These are phyloP conservation scores for Salvia rosmarinus DNA, from an alignment of 257 asterid species.

Conservation along the genomic window DNA sequence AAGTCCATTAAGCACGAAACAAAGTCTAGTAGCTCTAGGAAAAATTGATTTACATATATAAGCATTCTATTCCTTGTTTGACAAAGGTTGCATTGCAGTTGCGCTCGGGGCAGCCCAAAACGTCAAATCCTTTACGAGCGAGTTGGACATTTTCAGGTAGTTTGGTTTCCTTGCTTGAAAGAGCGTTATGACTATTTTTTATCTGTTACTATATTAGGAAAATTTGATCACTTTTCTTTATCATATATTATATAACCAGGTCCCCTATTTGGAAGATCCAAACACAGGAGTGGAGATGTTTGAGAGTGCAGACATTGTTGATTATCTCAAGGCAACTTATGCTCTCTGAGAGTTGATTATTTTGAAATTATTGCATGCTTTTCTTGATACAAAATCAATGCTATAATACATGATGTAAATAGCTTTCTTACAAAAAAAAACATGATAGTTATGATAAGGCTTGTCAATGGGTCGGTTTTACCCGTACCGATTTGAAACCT, in stretches of 20 bases:
- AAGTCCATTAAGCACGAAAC: background rate
- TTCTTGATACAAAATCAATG: constrained; percentile 4
- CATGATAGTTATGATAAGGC: no score
- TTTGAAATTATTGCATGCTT: background rate
- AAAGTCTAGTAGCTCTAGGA: background rate
- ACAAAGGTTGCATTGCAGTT: constrained; percentile 49
- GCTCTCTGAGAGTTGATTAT: constrained; percentile 48
- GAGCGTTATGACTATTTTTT: background rate
- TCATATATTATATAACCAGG: constrained; percentile 47
- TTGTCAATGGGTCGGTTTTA: no score
- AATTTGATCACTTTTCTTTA: background rate
- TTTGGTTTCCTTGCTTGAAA: background rate
- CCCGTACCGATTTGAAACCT: no score
- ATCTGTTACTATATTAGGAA: background rate
- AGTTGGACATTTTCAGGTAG: constrained; percentile 90
- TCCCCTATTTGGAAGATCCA: constrained; percentile 90
- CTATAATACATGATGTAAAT: background rate
- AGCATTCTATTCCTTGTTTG: background rate
- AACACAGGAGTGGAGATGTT: constrained; percentile 92
- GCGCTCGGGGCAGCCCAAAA: constrained; percentile 96
- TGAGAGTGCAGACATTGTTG: constrained; percentile 92
- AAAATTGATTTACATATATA: background rate
- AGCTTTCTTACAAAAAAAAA: no score
- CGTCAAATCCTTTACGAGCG: constrained; percentile 62
- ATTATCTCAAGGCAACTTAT: constrained; percentile 77